phyloP scores from a whole-genome alignment of 2,329 filamentous ascomycete species.

The Aspergillus ibericus region DNA sequence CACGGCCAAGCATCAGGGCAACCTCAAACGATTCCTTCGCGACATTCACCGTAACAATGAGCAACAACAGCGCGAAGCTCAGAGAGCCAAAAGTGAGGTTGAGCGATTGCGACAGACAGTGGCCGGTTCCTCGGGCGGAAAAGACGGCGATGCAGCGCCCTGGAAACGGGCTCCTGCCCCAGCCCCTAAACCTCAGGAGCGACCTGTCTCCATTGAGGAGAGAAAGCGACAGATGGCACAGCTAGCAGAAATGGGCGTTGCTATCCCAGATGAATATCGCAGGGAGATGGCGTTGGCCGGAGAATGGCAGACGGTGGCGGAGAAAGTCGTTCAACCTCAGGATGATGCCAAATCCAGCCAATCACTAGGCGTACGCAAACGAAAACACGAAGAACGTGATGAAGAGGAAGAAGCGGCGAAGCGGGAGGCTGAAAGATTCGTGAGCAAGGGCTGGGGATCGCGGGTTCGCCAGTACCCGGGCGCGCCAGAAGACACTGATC shows the following conservation, averaged over 20 bases:
- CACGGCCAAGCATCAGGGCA: constrained; percentile 79
- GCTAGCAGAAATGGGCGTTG: constrained; percentile 81
- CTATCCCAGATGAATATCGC: constrained; percentile 75
- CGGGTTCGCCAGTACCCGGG: constrained; percentile 43
- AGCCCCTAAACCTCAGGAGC: constrained; percentile 26
- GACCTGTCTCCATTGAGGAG: constrained; percentile 60
- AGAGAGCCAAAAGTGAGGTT: constrained; percentile 79
- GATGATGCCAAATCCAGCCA: constrained; percentile 46
- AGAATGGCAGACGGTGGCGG: constrained; percentile 75
- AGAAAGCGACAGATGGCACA: constrained; percentile 83
- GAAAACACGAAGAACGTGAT: constrained; percentile 43
- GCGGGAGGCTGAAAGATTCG: constrained; percentile 30
- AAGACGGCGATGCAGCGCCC: constrained; percentile 22
- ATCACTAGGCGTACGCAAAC: constrained; percentile 47
- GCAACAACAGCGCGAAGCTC: constrained; percentile 75
- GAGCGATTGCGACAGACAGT: constrained; percentile 80
- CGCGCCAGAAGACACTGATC: constrained; percentile 37
- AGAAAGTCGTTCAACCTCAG: constrained; percentile 33
- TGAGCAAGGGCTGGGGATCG: constrained; percentile 48
- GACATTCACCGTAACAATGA: constrained; percentile 85
- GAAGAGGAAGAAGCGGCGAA: constrained; percentile 45
- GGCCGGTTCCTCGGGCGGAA: constrained; percentile 39
- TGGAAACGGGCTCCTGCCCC: constrained; percentile 31
- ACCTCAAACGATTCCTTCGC: constrained; percentile 83
- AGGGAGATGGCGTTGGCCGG: constrained; percentile 83